Base-by-base conservation (phyloP, 129 eudicot species). In the Rutidosis leptorrhynchoides region DNA sequence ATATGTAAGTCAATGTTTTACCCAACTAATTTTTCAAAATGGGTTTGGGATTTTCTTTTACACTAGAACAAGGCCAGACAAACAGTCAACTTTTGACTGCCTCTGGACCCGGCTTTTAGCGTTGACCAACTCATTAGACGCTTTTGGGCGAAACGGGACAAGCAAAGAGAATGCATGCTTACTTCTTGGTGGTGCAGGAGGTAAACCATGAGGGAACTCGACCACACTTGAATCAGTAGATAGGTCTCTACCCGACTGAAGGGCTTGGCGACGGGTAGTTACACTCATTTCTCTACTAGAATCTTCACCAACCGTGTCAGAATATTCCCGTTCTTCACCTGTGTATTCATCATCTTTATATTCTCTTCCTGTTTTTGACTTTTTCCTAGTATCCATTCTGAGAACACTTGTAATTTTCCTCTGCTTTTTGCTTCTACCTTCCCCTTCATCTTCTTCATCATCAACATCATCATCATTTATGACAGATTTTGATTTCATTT, bases 101-200 rank as follows among this genome's bases (percentile, higher is more conserved):
- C n/a, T n/a, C n/a, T n/a, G n/a, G n/a, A n/a, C n/a, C n/a, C n/a
- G n/a, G n/a, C n/a, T n/a, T n/a, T n/a, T n/a, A n/a, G n/a, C n/a
- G n/a, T n/a, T n/a, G n/a, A n/a, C n/a, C n/a, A n/a, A n/a, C n/a
- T n/a, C n/a, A n/a, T n/a, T n/a, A n/a, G n/a, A n/a, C n/a, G n/a
- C n/a, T n/a, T n/a, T n/a, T n/a, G n/a, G n/a, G n/a, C n/a, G n/a
- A 37, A 33, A 30, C 35, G 24, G 17, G 56, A 2, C 26, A 70
- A 54, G 5, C 21, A 21, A 21, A 69, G 15, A 32, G 15, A 59
- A 45, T 0, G 8, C 52, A 48, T 45, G 51, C 97, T 90, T 78
- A 90, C 97, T 90, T 82, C 82, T 85, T 32, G 97, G 80, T 22
- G 97, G 87, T 23, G 89, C 88, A 45, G 84, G 83, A 3, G 97